These are phyloP conservation scores for Mortierella sp. DNA, from an alignment of 371 early-diverging fungal genomes.

Conservation along the genomic window DNA sequence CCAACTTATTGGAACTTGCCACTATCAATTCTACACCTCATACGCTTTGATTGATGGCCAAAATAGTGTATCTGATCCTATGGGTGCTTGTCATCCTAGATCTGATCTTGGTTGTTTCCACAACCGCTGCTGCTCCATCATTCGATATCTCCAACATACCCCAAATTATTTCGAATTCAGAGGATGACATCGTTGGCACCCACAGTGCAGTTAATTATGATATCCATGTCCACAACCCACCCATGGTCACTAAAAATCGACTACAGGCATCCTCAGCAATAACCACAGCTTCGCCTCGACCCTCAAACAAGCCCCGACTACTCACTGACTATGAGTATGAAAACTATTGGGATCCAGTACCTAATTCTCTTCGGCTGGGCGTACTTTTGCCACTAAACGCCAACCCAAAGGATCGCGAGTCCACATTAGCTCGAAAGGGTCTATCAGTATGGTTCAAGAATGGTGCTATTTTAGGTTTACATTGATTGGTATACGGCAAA, in stretches of 20 bases:
- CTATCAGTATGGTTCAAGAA: slow-evolving; percentile 27
- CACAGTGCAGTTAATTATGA: neutral
- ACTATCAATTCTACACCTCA: neutral
- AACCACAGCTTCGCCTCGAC: neutral
- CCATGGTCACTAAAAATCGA: no score
- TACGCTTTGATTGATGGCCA: slow-evolving; percentile 3
- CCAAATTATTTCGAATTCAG: neutral
- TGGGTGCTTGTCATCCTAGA: slow-evolving; percentile 10
- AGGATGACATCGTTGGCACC: neutral
- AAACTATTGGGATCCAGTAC: slow-evolving; percentile 17
- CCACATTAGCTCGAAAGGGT: slow-evolving; percentile 5
- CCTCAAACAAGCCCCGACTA: slow-evolving; percentile 11
- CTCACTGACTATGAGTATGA: slow-evolving; percentile 34
- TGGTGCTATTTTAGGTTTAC: no score
- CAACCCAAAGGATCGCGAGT: neutral
- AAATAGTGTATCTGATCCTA: slow-evolving; percentile 2
- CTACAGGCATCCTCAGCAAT: no score
- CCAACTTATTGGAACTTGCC: neutral
- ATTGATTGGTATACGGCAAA: neutral
- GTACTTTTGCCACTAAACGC: slow-evolving; percentile 26
- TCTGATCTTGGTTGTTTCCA: slow-evolving; percentile 5
- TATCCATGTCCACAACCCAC: no score
- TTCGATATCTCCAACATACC: neutral
- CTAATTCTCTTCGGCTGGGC: slow-evolving; percentile 25
- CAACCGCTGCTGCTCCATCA: neutral